Conservation (phyloP, 768 basidiomycete genomes). For the Phlebiopsis flavidoalba region DNA sequence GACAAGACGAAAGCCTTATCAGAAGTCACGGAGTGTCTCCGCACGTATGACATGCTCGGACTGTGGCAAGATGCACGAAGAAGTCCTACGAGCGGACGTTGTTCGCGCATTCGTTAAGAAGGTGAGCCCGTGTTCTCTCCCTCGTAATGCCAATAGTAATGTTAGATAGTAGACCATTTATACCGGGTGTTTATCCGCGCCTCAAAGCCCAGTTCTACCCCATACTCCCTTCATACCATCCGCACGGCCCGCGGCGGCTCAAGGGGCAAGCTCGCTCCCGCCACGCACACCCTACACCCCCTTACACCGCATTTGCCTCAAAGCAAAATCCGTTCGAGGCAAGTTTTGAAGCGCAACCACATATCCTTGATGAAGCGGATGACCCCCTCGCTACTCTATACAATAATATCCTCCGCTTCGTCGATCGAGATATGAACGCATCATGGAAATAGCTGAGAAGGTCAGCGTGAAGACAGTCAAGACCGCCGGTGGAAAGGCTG, state of each 20-base stretch:
- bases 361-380: conserved; percentile 57
- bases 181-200: conserved; percentile 57
- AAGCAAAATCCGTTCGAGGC: conserved; percentile 35
- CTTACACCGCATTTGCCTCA: conserved; percentile 41
- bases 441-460: conserved; percentile 76
- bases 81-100: conserved; percentile 69
- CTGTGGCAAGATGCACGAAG: conserved; percentile 88
- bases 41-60: conserved; percentile 73
- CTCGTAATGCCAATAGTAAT: background rate
- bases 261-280: conserved; percentile 40
- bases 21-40: conserved; percentile 74
- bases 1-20: conserved; percentile 58
- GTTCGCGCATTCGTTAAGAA: conserved; percentile 74
- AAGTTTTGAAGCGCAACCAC: conserved; percentile 25
- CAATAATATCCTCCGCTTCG: conserved; percentile 75
- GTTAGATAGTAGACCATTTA: conserved; percentile 57
- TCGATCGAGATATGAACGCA: conserved; percentile 68
- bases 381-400: conserved; percentile 73
- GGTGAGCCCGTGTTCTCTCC: conserved; percentile 34
- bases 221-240: conserved; percentile 60
- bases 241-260: conserved; percentile 13
- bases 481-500: background rate
- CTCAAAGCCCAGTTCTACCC: conserved; percentile 73
- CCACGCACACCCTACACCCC: conserved; percentile 54
- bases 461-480: conserved; percentile 43